Conservation (phyloP, 2,329 filamentous ascomycete species). For the Sporothrix luriei region DNA sequence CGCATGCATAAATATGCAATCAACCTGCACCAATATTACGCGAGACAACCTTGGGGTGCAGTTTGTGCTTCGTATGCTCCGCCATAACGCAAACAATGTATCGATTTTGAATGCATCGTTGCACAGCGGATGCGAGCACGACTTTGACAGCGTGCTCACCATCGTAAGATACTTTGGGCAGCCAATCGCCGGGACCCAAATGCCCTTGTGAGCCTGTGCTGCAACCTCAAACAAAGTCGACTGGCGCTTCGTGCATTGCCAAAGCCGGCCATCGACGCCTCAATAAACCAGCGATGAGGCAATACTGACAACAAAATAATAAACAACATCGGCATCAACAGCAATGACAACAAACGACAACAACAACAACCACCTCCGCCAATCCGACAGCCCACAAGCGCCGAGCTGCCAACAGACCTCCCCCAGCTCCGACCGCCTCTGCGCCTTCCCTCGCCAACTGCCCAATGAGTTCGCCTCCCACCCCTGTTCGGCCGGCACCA, state of each 20-base stretch:
- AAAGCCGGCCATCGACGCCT: not conserved
- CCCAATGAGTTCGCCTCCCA: conserved; percentile 17
- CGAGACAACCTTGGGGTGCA: conserved; percentile 1
- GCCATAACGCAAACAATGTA: too few species aligned
- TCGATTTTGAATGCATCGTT: too few species aligned
- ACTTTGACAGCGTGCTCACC: conserved; percentile 3
- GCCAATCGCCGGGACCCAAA: conserved; percentile 7
- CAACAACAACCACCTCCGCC: not conserved
- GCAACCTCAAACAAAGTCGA: conserved; percentile 8
- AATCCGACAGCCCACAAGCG: conserved; percentile 20
- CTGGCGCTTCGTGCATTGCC: not conserved
- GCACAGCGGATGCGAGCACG: too few species aligned
- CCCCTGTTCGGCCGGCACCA: conserved; percentile 15
- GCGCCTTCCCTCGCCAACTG: not conserved
- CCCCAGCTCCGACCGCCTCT: conserved; percentile 23
- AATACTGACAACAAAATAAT: not conserved
- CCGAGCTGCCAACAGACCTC: conserved; percentile 8
- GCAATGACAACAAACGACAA: not conserved
- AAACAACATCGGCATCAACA: not conserved
- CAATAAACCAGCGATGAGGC: not conserved
- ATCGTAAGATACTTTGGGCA: conserved; percentile 14
- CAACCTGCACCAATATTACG: conserved; percentile 19
- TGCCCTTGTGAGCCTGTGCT: not conserved
- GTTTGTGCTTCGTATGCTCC: not conserved
- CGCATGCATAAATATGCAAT: conserved; percentile 22